phyloP scores from a whole-genome alignment of 2,329 filamentous ascomycete species.

The Ceratocystis variospora region DNA sequence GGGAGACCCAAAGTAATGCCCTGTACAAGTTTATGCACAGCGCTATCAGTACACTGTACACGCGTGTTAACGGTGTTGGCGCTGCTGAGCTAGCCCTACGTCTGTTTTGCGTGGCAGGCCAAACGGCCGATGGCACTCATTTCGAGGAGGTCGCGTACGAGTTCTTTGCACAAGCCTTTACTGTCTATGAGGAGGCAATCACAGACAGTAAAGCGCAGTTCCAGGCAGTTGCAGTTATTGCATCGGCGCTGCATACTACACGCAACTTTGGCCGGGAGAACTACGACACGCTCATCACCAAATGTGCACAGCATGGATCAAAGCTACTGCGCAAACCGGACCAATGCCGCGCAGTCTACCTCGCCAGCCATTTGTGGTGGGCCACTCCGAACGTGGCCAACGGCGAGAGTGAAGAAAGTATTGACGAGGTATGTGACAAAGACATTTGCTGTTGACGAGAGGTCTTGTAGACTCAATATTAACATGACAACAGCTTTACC shows the following conservation, averaged over 20 bases:
- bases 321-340: constrained; percentile 96
- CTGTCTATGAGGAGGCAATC: constrained; percentile 91
- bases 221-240: constrained; percentile 91
- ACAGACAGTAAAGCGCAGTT: constrained; percentile 95
- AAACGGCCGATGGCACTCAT: constrained; percentile 78
- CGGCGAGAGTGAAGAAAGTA: constrained; percentile 64
- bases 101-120: constrained; percentile 80
- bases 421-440: constrained; percentile 41
- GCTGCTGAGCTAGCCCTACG: constrained; percentile 80
- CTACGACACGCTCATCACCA: constrained; percentile 96
- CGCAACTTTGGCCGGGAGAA: constrained; percentile 91
- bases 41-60: constrained; percentile 72
- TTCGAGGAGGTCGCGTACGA: constrained; percentile 97
- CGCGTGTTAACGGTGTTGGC: constrained; percentile 61
- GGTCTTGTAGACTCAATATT: constrained; percentile 17
- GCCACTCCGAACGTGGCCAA: constrained; percentile 67
- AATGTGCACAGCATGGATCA: constrained; percentile 90
- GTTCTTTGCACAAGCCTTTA: constrained; percentile 96
- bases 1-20: constrained; percentile 53
- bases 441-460: background rate
- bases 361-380: constrained; percentile 98
- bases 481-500: constrained; percentile 57
- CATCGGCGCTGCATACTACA: constrained; percentile 74
- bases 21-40: constrained; percentile 95
- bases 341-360: constrained; percentile 89